Evolutionary conservation across 306 rosid genomes (phyloP).

Genomic region (Begonia loranthoides): DNA sequence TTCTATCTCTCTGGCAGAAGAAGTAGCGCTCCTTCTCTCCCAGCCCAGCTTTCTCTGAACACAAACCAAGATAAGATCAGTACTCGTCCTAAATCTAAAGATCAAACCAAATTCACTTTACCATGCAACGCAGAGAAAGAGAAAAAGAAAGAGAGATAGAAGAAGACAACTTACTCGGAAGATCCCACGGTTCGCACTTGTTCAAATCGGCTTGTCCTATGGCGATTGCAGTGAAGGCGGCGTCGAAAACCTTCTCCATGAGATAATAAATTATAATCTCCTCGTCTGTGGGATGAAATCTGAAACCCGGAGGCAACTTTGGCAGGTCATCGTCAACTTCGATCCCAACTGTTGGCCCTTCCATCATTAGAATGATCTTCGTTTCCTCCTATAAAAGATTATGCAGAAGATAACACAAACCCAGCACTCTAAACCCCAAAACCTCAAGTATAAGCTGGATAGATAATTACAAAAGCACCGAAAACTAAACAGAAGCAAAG

Average conservation of each 20-base stretch:
- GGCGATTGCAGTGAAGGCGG: constrained; percentile 57
- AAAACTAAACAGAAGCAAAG: neutral
- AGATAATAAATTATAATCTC: constrained; percentile 64
- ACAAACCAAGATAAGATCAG: neutral
- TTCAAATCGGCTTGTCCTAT: constrained; percentile 87
- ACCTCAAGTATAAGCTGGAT: neutral
- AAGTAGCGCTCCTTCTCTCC: constrained; percentile 97
- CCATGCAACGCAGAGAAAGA: neutral
- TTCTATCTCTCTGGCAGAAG: constrained; percentile 76
- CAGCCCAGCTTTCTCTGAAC: constrained; percentile 76
- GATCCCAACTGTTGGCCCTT: neutral
- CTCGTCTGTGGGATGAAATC: constrained; percentile 90
- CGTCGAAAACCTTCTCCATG: constrained; percentile 39
- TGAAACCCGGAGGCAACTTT: constrained; percentile 84
- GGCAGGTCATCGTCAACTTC: constrained; percentile 10
- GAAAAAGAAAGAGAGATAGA: neutral
- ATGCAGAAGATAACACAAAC: neutral
- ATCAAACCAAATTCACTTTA: neutral
- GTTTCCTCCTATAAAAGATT: neutral
- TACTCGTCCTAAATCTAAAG: neutral
- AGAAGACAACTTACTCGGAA: constrained; percentile 40
- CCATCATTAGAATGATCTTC: neutral
- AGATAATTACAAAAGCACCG: neutral
- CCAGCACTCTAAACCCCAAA: neutral
- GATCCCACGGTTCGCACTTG: constrained; percentile 95